These are phyloP conservation scores for Lactuca sativa DNA, from an alignment of 129 eudicot species.

Conservation along the genomic window DNA sequence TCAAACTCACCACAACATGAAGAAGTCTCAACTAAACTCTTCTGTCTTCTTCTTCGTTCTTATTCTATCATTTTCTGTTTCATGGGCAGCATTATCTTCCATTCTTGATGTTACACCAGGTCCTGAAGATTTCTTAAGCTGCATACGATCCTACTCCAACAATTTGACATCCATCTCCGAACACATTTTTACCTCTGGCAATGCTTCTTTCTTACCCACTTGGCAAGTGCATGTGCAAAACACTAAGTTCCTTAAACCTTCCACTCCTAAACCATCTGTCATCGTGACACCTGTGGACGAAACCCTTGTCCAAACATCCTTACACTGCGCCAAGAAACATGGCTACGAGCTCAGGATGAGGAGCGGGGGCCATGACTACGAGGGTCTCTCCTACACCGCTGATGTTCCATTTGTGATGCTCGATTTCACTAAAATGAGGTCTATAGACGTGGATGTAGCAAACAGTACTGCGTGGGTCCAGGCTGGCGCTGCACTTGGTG, in stretches of 20 bases:
- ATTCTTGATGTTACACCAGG: slow-evolving; percentile 8
- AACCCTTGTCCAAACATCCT: slow-evolving; percentile 17
- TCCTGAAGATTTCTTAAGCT: slow-evolving; percentile 3
- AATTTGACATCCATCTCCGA: neutral
- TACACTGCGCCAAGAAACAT: slow-evolving; percentile 11
- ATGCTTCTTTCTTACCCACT: slow-evolving; percentile 4
- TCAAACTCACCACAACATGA: slow-evolving; percentile 9
- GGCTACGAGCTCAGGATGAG: slow-evolving; percentile 15
- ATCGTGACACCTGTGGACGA: slow-evolving; percentile 26
- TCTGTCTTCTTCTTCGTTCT: slow-evolving; percentile 1
- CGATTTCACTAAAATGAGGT: slow-evolving; percentile 19
- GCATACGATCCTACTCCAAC: slow-evolving; percentile 6
- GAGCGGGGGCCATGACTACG: slow-evolving; percentile 12
- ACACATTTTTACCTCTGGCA: slow-evolving; percentile 6
- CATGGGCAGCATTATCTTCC: slow-evolving; percentile 4
- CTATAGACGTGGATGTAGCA: neutral
- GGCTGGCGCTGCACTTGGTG: neutral
- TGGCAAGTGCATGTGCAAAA: slow-evolving; percentile 2
- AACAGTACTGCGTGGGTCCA: slow-evolving; percentile 6
- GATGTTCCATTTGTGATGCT: slow-evolving; percentile 19
- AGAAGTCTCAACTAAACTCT: neutral
- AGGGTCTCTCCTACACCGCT: slow-evolving; percentile 1
- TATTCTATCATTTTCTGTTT: slow-evolving; percentile 1
- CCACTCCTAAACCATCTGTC: slow-evolving; percentile 13
- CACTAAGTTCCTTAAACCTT: neutral